Evolutionary conservation across 2,329 filamentous ascomycete genomes (phyloP).

Genomic region (Xylariaceae sp.): DNA sequence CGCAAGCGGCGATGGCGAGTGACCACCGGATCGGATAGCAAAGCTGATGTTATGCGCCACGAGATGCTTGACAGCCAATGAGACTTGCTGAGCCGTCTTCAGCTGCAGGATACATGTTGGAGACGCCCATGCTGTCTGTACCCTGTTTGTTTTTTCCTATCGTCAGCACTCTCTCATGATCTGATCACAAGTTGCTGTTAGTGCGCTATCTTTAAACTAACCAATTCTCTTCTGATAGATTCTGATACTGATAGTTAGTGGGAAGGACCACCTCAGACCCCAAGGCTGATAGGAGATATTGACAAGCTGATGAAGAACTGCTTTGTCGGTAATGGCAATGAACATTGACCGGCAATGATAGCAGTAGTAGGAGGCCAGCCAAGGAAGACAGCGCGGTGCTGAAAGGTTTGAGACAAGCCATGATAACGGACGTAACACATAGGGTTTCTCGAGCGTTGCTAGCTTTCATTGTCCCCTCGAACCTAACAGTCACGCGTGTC

Average conservation of each 20-base stretch:
- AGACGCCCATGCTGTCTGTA: conserved; percentile 23
- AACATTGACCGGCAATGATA: too few species aligned
- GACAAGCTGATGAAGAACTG: too few species aligned
- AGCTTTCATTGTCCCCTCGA: too few species aligned
- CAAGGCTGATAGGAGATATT: conserved; percentile 10
- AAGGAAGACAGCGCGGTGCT: conserved; percentile 5
- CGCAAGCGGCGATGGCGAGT: conserved; percentile 20
- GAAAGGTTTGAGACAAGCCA: too few species aligned
- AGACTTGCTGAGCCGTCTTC: conserved; percentile 15
- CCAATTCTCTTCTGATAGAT: conserved; percentile 11
- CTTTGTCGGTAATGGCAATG: too few species aligned
- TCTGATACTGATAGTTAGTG: conserved; percentile 7
- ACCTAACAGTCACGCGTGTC: too few species aligned
- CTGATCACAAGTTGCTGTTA: too few species aligned
- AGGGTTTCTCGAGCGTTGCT: too few species aligned
- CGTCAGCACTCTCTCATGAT: neutral
- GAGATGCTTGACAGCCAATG: conserved; percentile 16
- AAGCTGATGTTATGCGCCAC: conserved; percentile 16
- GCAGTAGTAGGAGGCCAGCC: conserved; percentile 6
- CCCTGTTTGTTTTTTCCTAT: conserved; percentile 13
- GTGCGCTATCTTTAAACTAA: too few species aligned
- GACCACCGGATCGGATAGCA: conserved; percentile 24
- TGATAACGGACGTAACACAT: too few species aligned
- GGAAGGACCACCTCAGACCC: conserved; percentile 11
- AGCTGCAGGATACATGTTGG: conserved; percentile 23